phyloP scores from a whole-genome alignment of 2,329 filamentous ascomycete genomes.

The Talaromyces sp. region DNA sequence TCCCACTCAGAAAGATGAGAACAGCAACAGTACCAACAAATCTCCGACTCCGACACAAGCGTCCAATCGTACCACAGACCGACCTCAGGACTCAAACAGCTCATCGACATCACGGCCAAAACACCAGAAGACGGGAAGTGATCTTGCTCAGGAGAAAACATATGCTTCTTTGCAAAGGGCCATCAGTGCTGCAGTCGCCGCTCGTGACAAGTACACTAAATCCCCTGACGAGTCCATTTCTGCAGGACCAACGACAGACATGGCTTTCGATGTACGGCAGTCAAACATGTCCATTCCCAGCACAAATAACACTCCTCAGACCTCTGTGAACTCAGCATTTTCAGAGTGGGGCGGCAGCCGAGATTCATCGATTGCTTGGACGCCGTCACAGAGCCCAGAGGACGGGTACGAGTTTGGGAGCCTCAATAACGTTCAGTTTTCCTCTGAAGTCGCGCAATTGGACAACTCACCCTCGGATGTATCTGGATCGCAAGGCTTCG shows the following conservation, averaged over 20 bases:
- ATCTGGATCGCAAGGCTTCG: conserved; percentile 15
- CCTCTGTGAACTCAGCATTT: conserved; percentile 21
- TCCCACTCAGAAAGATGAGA: conserved; percentile 3
- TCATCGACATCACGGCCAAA: conserved; percentile 20
- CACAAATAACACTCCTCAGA: conserved; percentile 15
- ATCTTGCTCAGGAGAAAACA: conserved; percentile 37
- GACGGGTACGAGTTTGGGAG: conserved; percentile 22
- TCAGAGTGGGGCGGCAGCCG: conserved; percentile 27
- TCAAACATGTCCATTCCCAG: conserved; percentile 22
- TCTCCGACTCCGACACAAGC: conserved; percentile 25
- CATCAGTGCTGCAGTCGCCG: conserved; percentile 39
- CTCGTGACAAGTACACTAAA: conserved; percentile 29
- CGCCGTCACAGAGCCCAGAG: conserved; percentile 22
- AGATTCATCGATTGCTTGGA: conserved; percentile 27
- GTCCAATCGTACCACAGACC: conserved; percentile 2
- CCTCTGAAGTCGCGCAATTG: conserved; percentile 19
- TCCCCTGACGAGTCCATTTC: conserved; percentile 20
- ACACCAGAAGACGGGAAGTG: conserved; percentile 35
- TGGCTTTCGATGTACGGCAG: conserved; percentile 27
- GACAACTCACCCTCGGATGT: conserved; percentile 17
- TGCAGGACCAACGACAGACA: conserved; percentile 19
- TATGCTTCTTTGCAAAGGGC: conserved; percentile 43
- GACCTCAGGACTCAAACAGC: conserved; percentile 13
- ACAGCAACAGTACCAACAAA: conserved; percentile 4
- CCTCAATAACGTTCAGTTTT: conserved; percentile 20